Percentiles rank a stretch among this genome's conserved stretches.
phyloP scores from a whole-genome alignment of 331 rosid genomes.

The Dryas integrifolia region DNA sequence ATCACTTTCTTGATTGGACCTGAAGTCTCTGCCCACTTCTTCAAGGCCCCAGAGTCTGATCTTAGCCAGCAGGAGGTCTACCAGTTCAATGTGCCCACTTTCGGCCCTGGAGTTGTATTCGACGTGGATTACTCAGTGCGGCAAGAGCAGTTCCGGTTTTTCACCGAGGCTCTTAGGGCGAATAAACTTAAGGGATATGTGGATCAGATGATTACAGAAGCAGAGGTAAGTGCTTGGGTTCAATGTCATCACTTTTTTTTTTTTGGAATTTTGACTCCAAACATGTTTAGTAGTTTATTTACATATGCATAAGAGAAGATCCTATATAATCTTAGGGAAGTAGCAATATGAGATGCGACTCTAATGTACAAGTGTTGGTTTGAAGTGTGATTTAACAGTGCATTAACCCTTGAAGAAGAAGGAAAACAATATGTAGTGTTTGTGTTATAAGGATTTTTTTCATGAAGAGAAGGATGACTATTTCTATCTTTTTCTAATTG shows the following conservation, averaged over 20 bases:
- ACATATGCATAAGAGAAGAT: neutral
- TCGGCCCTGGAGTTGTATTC: slow-evolving; percentile 88
- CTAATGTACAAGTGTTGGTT: neutral
- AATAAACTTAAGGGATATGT: slow-evolving; percentile 65
- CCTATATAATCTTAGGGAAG: neutral
- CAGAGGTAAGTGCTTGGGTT: slow-evolving; percentile 46
- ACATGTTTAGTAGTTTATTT: neutral
- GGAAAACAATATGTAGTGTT: too few species aligned
- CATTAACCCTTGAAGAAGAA: too few species aligned
- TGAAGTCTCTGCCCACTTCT: slow-evolving; percentile 71
- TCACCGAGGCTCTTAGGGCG: slow-evolving; percentile 62
- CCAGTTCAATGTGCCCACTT: slow-evolving; percentile 88
- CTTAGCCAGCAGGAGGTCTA: slow-evolving; percentile 91
- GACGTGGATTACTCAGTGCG: slow-evolving; percentile 83
- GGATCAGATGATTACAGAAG: slow-evolving; percentile 88
- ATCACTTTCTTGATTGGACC: slow-evolving; percentile 84
- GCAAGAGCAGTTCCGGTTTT: slow-evolving; percentile 79
- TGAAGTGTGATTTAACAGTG: too few species aligned
- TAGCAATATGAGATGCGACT: neutral
- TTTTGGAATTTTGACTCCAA: neutral
- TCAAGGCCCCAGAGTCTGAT: slow-evolving; percentile 77
- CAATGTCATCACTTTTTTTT: neutral
- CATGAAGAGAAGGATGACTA: too few species aligned
- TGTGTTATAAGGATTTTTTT: too few species aligned
- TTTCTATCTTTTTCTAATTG: too few species aligned